A percentile compares a stretch with the other conserved stretches of the same genome.
Evolutionary conservation across 495 filamentous ascomycete genomes (phyloP).

Genomic region (Aspergillus campestris): DNA sequence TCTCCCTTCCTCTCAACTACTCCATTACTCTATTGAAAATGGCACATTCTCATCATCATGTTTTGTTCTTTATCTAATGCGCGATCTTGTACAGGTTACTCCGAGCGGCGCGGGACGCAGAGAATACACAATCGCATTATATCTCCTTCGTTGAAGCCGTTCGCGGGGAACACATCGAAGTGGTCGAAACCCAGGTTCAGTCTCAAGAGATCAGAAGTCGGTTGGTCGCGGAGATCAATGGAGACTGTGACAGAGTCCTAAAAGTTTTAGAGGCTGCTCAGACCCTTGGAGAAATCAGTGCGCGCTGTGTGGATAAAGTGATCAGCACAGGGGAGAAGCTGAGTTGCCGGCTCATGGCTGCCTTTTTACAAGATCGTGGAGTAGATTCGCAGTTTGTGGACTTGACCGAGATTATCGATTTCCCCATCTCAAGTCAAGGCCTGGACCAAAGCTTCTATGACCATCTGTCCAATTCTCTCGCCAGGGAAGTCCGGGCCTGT

Average conservation of each 20-base stretch:
- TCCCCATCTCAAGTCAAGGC: constrained; percentile 45
- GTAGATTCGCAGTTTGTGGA: constrained; percentile 82
- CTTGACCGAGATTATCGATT: constrained; percentile 64
- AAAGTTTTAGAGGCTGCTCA: constrained; percentile 52
- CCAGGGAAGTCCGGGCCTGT: constrained; percentile 59
- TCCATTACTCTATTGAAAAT: not conserved
- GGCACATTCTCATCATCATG: not conserved
- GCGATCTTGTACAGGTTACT: constrained; percentile 45
- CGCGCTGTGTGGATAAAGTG: constrained; percentile 77
- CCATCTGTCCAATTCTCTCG: constrained; percentile 53
- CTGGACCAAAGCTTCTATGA: constrained; percentile 78
- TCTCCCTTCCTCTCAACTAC: not conserved
- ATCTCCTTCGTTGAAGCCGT: constrained; percentile 65
- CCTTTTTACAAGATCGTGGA: constrained; percentile 65
- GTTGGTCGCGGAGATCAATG: constrained; percentile 53
- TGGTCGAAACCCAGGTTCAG: constrained; percentile 53
- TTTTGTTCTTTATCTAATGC: not conserved
- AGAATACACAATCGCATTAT: constrained; percentile 56
- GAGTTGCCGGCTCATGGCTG: constrained; percentile 79
- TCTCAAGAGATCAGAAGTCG: constrained; percentile 49
- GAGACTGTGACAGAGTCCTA: constrained; percentile 59
- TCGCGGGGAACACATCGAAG: constrained; percentile 60
- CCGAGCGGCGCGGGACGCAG: constrained; percentile 56
- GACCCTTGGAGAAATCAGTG: constrained; percentile 62
- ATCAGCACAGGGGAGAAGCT: constrained; percentile 92